Evolutionary conservation across 2,329 filamentous ascomycete genomes (phyloP).

Genomic region (Penicillium sp.): DNA sequence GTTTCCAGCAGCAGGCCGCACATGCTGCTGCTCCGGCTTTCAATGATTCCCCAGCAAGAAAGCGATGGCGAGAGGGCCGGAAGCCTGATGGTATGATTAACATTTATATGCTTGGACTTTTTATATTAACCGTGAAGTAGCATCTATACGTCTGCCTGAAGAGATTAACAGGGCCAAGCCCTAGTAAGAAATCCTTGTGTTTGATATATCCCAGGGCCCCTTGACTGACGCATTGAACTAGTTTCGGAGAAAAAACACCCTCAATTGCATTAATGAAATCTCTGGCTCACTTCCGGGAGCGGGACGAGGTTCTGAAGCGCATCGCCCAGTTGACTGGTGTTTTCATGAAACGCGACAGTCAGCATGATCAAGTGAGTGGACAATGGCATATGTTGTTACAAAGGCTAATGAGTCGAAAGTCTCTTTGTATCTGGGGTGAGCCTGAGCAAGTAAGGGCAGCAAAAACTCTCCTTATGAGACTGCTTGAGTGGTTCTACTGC

Average conservation of each 20-base stretch:
- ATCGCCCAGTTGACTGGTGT: not conserved
- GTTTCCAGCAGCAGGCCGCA: not conserved
- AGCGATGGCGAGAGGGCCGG: not conserved
- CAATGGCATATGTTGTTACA: not conserved
- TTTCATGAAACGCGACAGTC: not conserved
- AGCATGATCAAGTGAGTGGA: not conserved
- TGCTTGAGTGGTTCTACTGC: not conserved
- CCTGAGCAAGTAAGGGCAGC: not conserved
- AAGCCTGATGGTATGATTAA: not conserved
- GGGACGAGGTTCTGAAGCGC: not conserved
- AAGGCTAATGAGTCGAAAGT: not conserved
- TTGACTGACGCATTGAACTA: not conserved
- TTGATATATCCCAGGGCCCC: too few relatives aligned
- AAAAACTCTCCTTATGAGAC: not conserved
- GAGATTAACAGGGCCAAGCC: not conserved
- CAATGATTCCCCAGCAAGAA: not conserved
- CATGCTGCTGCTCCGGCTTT: too few relatives aligned
- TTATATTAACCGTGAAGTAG: not conserved
- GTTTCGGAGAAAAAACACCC: not conserved
- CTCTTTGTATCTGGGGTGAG: conserved; percentile 1
- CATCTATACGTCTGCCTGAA: not conserved
- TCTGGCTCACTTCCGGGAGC: not conserved
- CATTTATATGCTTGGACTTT: too few relatives aligned
- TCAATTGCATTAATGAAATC: not conserved
- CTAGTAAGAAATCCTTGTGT: not conserved